Evolutionary conservation across 305 asterid genomes (phyloP).

Genomic region (Rubia tinctorum): DNA sequence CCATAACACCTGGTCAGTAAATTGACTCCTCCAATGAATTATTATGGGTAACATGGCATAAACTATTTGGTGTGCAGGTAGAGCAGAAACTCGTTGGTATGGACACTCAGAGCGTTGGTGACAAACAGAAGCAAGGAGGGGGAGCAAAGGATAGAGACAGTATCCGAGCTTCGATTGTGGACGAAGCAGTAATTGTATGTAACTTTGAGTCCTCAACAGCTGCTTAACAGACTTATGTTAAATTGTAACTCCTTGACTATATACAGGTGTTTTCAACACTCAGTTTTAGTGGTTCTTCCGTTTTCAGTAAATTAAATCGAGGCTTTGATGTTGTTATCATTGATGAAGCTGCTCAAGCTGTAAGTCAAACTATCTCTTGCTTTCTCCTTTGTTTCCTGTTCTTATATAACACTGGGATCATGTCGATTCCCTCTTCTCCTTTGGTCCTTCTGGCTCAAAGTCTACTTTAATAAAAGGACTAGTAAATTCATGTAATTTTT

Average conservation of each 20-base stretch:
- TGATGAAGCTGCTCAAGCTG: conserved; percentile 99
- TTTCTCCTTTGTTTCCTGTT: not conserved
- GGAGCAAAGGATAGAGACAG: conserved; percentile 67
- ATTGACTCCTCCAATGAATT: not conserved
- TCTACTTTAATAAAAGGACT: conserved; percentile 1
- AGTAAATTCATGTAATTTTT: conserved; percentile 17
- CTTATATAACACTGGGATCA: not conserved
- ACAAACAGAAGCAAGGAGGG: conserved; percentile 91
- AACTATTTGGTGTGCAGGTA: conserved; percentile 44
- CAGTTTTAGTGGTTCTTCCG: conserved; percentile 87
- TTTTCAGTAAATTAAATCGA: conserved; percentile 81
- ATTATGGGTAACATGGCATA: conserved; percentile 10
- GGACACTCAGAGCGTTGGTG: conserved; percentile 61
- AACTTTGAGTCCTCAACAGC: conserved; percentile 19
- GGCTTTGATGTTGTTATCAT: conserved; percentile 94
- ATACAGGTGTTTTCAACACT: conserved; percentile 98
- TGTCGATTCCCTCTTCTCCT: not conserved
- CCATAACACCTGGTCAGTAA: conserved; percentile 7
- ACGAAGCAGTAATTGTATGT: conserved; percentile 93
- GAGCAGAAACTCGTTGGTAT: conserved; percentile 79
- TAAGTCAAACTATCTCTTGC: conserved; percentile 35
- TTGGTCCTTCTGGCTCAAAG: not conserved
- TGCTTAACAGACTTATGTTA: conserved; percentile 16
- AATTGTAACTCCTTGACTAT: conserved; percentile 29
- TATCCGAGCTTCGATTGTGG: conserved; percentile 84